phyloP scores from a whole-genome alignment of 176 grass and related monocot species.

The Luzula sylvatica region DNA sequence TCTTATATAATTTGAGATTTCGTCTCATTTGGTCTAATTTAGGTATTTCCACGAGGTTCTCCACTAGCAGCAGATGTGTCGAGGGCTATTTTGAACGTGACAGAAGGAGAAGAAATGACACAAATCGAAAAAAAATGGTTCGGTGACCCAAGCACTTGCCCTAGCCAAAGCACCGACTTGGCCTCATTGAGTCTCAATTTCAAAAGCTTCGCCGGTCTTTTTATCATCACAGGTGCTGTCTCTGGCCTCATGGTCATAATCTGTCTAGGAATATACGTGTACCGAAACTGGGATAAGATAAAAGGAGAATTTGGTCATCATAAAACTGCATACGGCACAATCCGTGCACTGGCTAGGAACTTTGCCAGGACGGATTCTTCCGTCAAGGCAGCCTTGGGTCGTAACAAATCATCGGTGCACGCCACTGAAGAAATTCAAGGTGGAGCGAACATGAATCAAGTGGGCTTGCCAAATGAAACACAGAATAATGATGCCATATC shows the following conservation, averaged over 20 bases:
- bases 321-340: background rate
- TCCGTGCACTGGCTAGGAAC: background rate
- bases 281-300: background rate
- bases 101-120: conserved; percentile 8
- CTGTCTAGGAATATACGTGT: conserved; percentile 7
- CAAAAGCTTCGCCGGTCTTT: conserved; percentile 39
- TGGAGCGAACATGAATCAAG: background rate
- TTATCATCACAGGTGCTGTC: conserved; percentile 32
- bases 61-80: conserved; percentile 39
- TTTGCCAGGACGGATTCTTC: conserved; percentile 7
- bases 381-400: background rate
- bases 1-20: background rate
- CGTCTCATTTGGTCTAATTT: conserved; percentile 4
- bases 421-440: no score
- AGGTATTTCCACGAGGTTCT: conserved; percentile 46
- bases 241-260: conserved; percentile 37
- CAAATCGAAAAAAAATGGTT: conserved; percentile 34
- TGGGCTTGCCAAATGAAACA: background rate
- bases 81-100: conserved; percentile 40
- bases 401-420: background rate
- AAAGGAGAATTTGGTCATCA: background rate
- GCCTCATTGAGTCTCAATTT: conserved; percentile 20
- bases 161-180: background rate
- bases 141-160: background rate
- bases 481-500: background rate